These are phyloP conservation scores for Madurella mycetomatis DNA, from an alignment of 2,329 filamentous ascomycete genomes.

Conservation along the genomic window DNA sequence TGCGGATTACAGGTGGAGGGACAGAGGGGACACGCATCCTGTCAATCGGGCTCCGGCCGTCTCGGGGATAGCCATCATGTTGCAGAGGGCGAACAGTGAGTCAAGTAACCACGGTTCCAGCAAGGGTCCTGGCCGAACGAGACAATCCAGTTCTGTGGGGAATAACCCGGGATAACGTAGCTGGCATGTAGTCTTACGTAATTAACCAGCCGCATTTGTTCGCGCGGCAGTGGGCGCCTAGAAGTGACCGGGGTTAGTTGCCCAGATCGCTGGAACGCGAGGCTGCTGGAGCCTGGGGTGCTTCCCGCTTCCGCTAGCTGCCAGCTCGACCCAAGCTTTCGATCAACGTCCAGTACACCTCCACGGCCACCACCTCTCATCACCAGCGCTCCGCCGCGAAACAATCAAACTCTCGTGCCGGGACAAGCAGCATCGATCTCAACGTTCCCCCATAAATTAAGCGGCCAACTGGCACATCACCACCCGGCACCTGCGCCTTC, in stretches of 20 bases:
- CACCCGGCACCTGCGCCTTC: background rate
- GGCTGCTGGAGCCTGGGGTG: slow-evolving; percentile 20
- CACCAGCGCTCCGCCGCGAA: background rate
- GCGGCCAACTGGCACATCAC: slow-evolving; percentile 1
- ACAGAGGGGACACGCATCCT: slow-evolving; percentile 36
- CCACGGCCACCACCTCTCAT: background rate
- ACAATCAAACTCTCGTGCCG: background rate
- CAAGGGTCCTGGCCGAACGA: no score
- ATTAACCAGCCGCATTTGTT: slow-evolving; percentile 2
- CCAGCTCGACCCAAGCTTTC: slow-evolving; percentile 1
- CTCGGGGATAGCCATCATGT: slow-evolving; percentile 6
- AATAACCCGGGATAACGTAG: slow-evolving; percentile 7
- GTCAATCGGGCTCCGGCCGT: slow-evolving; percentile 20
- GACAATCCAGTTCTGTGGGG: background rate
- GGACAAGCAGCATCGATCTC: background rate
- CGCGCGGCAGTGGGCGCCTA: slow-evolving; percentile 18
- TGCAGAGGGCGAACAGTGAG: slow-evolving; percentile 1
- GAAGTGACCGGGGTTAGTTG: background rate
- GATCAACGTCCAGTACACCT: background rate
- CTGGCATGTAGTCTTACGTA: slow-evolving; percentile 8
- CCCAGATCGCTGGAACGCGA: slow-evolving; percentile 12
- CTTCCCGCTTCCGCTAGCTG: background rate
- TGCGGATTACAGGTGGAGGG: slow-evolving; percentile 60
- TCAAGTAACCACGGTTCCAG: background rate
- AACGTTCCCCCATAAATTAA: background rate